phyloP scores from a whole-genome alignment of 2,329 filamentous ascomycete genomes.

The Verticillium isaacii region DNA sequence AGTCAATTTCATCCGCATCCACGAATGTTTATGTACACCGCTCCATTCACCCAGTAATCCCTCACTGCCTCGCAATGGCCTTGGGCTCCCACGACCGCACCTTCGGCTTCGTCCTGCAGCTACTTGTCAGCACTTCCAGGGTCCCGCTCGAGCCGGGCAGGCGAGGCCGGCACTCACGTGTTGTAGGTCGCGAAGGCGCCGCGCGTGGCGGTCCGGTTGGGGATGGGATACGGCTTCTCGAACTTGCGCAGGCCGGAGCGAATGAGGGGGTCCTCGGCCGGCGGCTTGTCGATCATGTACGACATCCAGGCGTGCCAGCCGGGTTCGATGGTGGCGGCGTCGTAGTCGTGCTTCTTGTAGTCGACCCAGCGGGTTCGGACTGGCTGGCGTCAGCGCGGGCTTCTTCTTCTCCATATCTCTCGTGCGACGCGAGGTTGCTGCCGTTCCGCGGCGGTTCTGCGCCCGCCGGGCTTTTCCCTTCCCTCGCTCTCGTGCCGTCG shows the following conservation, averaged over 20 bases:
- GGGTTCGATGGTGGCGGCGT: slow-evolving; percentile 82
- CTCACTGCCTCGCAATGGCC: slow-evolving; percentile 15
- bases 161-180: slow-evolving; percentile 63
- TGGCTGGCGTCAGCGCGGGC: slow-evolving; percentile 27
- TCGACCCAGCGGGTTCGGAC: slow-evolving; percentile 97
- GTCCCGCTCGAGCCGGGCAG: background rate
- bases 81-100: slow-evolving; percentile 46
- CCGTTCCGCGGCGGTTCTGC: background rate
- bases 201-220: slow-evolving; percentile 70
- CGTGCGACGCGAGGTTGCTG: background rate
- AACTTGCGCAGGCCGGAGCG: slow-evolving; percentile 64
- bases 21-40: slow-evolving; percentile 2
- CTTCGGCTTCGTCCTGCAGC: slow-evolving; percentile 47
- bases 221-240: slow-evolving; percentile 67
- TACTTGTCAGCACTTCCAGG: background rate
- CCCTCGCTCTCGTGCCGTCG: background rate
- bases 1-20: background rate
- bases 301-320: slow-evolving; percentile 99
- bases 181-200: slow-evolving; percentile 90
- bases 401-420: background rate
- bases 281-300: slow-evolving; percentile 85
- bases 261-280: slow-evolving; percentile 69
- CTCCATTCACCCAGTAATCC: background rate
- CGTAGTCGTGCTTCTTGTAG: slow-evolving; percentile 83
- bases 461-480: background rate